Base-by-base conservation (phyloP, 2,329 filamentous ascomycete genomes). In the Aspergillus ustus region DNA sequence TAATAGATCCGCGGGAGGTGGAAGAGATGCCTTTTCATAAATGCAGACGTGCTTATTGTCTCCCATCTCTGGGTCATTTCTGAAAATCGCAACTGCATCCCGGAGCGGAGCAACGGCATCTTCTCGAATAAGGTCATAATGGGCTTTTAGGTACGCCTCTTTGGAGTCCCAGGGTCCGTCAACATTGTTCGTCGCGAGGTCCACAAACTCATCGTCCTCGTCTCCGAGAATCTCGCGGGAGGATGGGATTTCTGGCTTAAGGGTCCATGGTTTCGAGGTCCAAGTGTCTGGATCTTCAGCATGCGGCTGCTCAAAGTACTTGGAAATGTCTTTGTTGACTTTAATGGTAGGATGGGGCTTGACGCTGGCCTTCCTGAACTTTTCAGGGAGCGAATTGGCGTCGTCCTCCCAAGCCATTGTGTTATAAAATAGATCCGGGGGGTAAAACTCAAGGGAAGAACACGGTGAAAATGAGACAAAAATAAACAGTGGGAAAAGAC, bases 61-160 rank as follows among this genome's bases (percentile, higher is more conserved):
- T 13, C 74, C 74, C 75, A 87, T 86, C 0, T 70, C 63, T 0
- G 88, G 87, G 7, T 83, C 70, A 1, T 75, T 66, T 25, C 81
- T 83, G 58, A 90, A 84, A 13, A 82, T 76, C 0, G 79, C 77
- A 1, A 96, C 83, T 0, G 91, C 88, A 63, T 87, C 83, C 7
- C 92, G 85, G 0, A 97, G 80, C 1, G 88, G 84, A 13, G 89
- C 85, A 3, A 91, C 80, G 0, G 87, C 85, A 71, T 97, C 92
- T 70, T 92, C 90, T 2, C 93, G 84, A 7, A 92, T 81, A 1
- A 97, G 83, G 3, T 87, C 81, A 71, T 95, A 96, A 53, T 96
- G 91, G 0, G 87, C 84, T 34, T 86, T 80, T 0, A 97, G 80
- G 61, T 96, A 97, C 0, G 83, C 80, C 1, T 87, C 82, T 50